phyloP scores from a whole-genome alignment of 208 protist species.

The Trichomonas gallinae region DNA sequence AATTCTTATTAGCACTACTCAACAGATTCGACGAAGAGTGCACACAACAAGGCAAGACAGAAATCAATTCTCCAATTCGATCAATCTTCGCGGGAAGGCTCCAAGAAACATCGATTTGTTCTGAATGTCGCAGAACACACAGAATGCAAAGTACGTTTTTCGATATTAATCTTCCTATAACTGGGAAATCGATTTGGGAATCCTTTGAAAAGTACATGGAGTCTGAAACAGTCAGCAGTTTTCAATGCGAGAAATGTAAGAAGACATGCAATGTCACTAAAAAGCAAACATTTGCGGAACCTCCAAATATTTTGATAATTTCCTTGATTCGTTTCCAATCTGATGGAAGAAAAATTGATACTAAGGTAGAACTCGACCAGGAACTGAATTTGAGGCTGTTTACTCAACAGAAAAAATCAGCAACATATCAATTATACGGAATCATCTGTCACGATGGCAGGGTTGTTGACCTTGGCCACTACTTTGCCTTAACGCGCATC shows the following conservation, averaged over 20 bases:
- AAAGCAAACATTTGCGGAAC: background rate
- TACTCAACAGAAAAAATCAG: background rate
- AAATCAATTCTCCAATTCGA: background rate
- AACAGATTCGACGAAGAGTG: background rate
- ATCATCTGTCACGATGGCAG: background rate
- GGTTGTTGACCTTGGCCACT: background rate
- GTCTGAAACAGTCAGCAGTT: background rate
- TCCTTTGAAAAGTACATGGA: background rate
- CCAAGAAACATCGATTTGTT: background rate
- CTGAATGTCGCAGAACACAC: background rate
- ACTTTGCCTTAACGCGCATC: background rate
- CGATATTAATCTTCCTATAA: background rate
- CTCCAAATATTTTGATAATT: background rate
- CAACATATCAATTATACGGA: background rate
- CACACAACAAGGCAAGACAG: background rate
- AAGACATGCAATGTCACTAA: background rate
- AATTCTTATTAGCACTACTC: background rate
- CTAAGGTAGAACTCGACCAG: background rate
- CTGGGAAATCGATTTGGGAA: background rate
- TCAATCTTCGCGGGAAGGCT: background rate
- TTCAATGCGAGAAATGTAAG: background rate
- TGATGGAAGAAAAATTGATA: background rate
- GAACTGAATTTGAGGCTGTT: background rate
- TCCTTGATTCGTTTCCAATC: background rate
- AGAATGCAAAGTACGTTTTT: background rate